Percentiles rank a stretch among this genome's conserved stretches.
phyloP scores from a whole-genome alignment of 768 basidiomycete genomes.

The Harrya chromipes region DNA sequence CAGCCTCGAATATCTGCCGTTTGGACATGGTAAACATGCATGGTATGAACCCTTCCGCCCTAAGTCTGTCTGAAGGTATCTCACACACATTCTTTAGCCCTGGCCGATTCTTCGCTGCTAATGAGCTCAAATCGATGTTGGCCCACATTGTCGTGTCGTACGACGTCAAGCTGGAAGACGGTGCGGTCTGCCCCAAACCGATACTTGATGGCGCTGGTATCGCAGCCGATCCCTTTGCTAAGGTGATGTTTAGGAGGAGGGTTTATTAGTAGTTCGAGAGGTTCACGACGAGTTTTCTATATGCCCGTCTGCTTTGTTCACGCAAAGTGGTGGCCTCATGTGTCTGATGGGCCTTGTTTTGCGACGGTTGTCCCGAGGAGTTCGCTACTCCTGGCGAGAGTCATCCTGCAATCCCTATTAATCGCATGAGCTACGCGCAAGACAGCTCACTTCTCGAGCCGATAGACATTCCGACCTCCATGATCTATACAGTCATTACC shows the following conservation, averaged over 20 bases:
- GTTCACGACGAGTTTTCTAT: too few species aligned
- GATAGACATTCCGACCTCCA: too few species aligned
- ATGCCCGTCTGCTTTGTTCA: too few species aligned
- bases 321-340: too few species aligned
- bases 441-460: too few species aligned
- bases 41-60: slow-evolving; percentile 2
- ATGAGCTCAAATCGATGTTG: slow-evolving; percentile 11
- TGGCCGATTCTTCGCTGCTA: slow-evolving; percentile 11
- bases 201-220: slow-evolving; percentile 2
- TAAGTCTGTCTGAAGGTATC: not conserved
- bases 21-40: slow-evolving; percentile 33
- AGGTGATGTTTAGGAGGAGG: slow-evolving; percentile 4
- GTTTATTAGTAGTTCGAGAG: too few species aligned
- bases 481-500: too few species aligned
- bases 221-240: not conserved
- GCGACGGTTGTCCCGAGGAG: too few species aligned
- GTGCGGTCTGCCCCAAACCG: not conserved
- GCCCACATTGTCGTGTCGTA: slow-evolving; percentile 8
- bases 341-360: too few species aligned
- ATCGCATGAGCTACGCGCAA: too few species aligned
- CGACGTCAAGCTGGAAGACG: slow-evolving; percentile 8
- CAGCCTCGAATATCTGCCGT: slow-evolving; percentile 33
- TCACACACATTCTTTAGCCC: not conserved
- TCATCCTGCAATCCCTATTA: too few species aligned
- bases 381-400: too few species aligned